Evolutionary conservation across 2,329 filamentous ascomycete genomes (phyloP), one percentile per base, ranked within the genome.

Genomic region (Rutstroemia sp.): DNA sequence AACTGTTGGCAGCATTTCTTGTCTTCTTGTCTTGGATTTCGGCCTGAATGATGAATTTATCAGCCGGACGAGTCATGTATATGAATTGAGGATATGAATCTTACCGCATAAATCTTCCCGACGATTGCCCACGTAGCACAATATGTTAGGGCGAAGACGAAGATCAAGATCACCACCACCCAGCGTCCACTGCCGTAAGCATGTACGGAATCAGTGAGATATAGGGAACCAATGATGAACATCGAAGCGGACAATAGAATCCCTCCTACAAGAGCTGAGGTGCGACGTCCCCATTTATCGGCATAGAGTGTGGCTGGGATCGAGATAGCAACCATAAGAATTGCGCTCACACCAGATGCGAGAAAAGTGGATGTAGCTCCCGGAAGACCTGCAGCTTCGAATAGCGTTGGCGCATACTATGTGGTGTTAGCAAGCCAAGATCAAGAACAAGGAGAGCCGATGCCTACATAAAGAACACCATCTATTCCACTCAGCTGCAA

Each of bases 401-500:
- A 86, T 0, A 86, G 71, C 0, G 76, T 68, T 0, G 82, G 82
- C 0, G 81, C 79, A 56, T 86, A 85, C 75, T 80, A 21, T 45
- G 10, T 44, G 25, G 30, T 23, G 9, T 52, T n/a, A 44, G 39
- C 19, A 23, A 47, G 4, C 34, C 14, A n/a, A 30, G 7, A 52
- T 7, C 17, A 16, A 12, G 17, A 14, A 21, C 39, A 21, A 12
- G 44, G 12, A 47, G 14, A 19, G 16, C 12, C 19, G 16, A 25
- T 23, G 70, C 74, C 65, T 63, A 80, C 78, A 59, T 81, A 84
- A 19, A 82, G 71, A 5, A 83, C 75, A 0, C 77, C 81, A 57
- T 85, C 82, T 49, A 84, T 83, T 0, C 82, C 81, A 21, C 74
- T 78, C 0, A 84, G 69, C 60, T 84, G 82, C 37, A 79, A 73